Conservation (phyloP, 2,329 filamentous ascomycete genomes). For the Hansfordia pulvinata region DNA sequence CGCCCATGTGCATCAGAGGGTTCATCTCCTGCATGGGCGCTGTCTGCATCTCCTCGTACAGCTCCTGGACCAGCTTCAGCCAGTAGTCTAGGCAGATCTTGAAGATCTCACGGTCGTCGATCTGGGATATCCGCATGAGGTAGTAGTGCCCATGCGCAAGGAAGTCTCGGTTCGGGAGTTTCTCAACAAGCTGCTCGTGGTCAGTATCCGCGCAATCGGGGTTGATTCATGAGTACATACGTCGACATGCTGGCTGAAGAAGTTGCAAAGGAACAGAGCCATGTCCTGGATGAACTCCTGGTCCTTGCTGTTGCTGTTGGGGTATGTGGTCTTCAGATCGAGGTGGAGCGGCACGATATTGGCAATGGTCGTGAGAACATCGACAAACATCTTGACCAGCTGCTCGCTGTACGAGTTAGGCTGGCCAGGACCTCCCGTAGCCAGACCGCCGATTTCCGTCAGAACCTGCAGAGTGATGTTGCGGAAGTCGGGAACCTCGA, state of each 20-base stretch:
- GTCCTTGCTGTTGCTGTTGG: slow-evolving; percentile 79
- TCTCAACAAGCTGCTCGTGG: slow-evolving; percentile 77
- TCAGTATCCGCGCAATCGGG: slow-evolving; percentile 4
- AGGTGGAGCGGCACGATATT: slow-evolving; percentile 84
- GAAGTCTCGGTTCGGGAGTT: slow-evolving; percentile 87
- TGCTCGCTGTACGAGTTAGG: slow-evolving; percentile 80
- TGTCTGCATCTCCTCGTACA: slow-evolving; percentile 98
- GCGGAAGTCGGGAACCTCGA: slow-evolving; percentile 87
- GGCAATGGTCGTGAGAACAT: slow-evolving; percentile 83
- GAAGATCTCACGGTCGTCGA: slow-evolving; percentile 97
- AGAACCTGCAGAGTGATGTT: slow-evolving; percentile 94
- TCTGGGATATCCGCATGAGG: slow-evolving; percentile 94
- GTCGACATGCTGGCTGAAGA: slow-evolving; percentile 85
- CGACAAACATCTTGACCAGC: slow-evolving; percentile 95
- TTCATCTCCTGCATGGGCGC: slow-evolving; percentile 89
- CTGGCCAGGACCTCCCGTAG: slow-evolving; percentile 59
- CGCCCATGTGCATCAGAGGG: slow-evolving; percentile 69
- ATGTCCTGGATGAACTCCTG: slow-evolving; percentile 98
- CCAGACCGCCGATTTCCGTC: slow-evolving; percentile 90
- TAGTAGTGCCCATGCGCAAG: slow-evolving; percentile 96
- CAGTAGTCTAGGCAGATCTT: slow-evolving; percentile 99
- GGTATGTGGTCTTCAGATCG: slow-evolving; percentile 84
- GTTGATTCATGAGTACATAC: slow-evolving; percentile 30
- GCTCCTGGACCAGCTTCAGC: slow-evolving; percentile 94
- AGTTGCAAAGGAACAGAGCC: slow-evolving; percentile 91